Conservation (phyloP, 768 basidiomycete genomes). For the Sarcodon aspratus region DNA sequence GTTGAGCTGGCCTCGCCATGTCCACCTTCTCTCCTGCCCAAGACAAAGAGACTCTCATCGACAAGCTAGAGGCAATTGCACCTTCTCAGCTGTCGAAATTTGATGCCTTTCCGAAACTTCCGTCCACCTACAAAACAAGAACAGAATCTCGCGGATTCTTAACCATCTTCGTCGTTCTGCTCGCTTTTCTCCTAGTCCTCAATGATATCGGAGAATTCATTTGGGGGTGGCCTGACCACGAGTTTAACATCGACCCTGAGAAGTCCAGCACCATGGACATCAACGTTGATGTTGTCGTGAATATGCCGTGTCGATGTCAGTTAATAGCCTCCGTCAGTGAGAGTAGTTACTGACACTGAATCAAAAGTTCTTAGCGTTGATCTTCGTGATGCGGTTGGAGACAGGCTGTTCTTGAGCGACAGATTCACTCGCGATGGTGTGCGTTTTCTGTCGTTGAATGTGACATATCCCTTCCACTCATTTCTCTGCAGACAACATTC, state of each 20-base stretch:
- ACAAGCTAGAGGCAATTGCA: constrained; percentile 51
- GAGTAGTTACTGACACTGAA: neutral
- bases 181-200: constrained; percentile 65
- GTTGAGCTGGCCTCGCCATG: no score
- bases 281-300: constrained; percentile 88
- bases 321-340: constrained; percentile 6
- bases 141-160: constrained; percentile 75
- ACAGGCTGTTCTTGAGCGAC: constrained; percentile 74
- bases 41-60: constrained; percentile 26
- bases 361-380: constrained; percentile 73
- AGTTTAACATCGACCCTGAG: constrained; percentile 75
- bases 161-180: constrained; percentile 55
- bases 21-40: no score
- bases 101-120: constrained; percentile 84
- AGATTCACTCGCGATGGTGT: constrained; percentile 82
- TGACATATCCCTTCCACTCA: neutral
- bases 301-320: constrained; percentile 90
- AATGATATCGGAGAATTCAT: constrained; percentile 88
- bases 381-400: constrained; percentile 87
- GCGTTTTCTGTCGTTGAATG: constrained; percentile 13
- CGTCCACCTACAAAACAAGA: constrained; percentile 68
- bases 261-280: constrained; percentile 57
- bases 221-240: constrained; percentile 88
- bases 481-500: constrained; percentile 50
- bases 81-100: constrained; percentile 60